phyloP scores from a whole-genome alignment of 1,284 basidiomycete species.

The Pseudozyma pruni region DNA sequence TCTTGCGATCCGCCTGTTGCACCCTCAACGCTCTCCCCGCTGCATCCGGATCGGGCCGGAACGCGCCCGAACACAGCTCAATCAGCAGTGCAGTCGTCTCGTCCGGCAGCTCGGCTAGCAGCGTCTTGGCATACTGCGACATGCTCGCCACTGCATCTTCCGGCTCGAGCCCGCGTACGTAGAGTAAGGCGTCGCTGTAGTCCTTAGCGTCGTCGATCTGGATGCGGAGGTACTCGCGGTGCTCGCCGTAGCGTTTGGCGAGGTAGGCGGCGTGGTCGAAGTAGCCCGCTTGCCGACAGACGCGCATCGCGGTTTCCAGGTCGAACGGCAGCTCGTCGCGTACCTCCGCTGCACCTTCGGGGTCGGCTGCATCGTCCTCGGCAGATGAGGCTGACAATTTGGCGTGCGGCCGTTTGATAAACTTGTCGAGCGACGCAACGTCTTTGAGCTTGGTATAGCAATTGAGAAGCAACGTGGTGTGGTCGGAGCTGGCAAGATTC shows the following conservation, averaged over 20 bases:
- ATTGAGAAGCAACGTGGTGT: conserved; percentile 80
- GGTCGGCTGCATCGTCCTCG: conserved; percentile 57
- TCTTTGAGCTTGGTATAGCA: conserved; percentile 98
- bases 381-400: conserved; percentile 3
- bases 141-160: conserved; percentile 71
- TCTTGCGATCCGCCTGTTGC: conserved; percentile 2
- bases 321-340: conserved; percentile 85
- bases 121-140: conserved; percentile 67
- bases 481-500: conserved; percentile 91
- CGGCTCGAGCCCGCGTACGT: conserved; percentile 80
- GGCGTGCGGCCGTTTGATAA: conserved; percentile 75
- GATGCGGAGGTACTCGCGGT: conserved; percentile 92
- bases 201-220: conserved; percentile 92
- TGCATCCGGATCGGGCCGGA: conserved; percentile 30
- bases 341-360: conserved; percentile 69
- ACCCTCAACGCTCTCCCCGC: not conserved
- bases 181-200: conserved; percentile 82
- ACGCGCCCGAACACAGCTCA: conserved; percentile 84
- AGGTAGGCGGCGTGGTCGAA: conserved; percentile 94
- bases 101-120: conserved; percentile 82
- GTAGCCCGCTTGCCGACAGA: conserved; percentile 95
- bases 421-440: conserved; percentile 84
- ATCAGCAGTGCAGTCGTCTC: conserved; percentile 90
- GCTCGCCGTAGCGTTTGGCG: conserved; percentile 86
- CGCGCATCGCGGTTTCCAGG: conserved; percentile 93